Base-by-base conservation (phyloP, 2,329 filamentous ascomycete genomes). In the Aspergillus sp. region DNA sequence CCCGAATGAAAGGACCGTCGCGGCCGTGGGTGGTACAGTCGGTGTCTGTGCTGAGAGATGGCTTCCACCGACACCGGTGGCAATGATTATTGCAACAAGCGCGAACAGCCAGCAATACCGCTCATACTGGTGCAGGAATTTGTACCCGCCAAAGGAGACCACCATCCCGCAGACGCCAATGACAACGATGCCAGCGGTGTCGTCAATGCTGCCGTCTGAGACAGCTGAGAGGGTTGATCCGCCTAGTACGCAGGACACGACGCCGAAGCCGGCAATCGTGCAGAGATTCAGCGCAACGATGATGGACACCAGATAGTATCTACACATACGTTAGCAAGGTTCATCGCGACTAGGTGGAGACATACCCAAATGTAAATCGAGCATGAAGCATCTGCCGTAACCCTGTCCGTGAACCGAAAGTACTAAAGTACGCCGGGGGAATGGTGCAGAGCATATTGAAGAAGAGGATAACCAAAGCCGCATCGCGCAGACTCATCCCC, bases 71-170 rank as follows among this genome's bases (percentile, higher is more conserved):
- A 55, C 56, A 8, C 56, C 56, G 1, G 56, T 58, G 2, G 56
- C 52, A 14, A 58, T 55, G 7, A 55, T 23, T 23, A 55, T 58
- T 1, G 56, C 56, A 9, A 58, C 27, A 6, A 58, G 46, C 2
- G 56, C 51, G 23, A 58, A 55, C 4, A 52, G 23, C 56, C 56
- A 58, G 41, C 52, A 58, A 43, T 58, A 58, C 9, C 56, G 56
- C 52, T 58, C 56, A n/a, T 55, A 55, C 19, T 58, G 56, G 8
- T 58, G 56, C 2, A 58, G 46, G 23, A 58, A 58, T 14, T 39
- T 58, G 21, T 58, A 58, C 8, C 56, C 56, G 8, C 56, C 56
- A n/a, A 58, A 55, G 3, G 52, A 52, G 5, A 58, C 56, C 2
- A 58, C 52, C 56, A 58, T 58, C 2, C 56, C 56, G 37, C 56